Percentiles rank a stretch among this genome's conserved stretches.
Evolutionary conservation across 768 basidiomycete species (phyloP).

Genomic region (Tylopilus subfusipes): DNA sequence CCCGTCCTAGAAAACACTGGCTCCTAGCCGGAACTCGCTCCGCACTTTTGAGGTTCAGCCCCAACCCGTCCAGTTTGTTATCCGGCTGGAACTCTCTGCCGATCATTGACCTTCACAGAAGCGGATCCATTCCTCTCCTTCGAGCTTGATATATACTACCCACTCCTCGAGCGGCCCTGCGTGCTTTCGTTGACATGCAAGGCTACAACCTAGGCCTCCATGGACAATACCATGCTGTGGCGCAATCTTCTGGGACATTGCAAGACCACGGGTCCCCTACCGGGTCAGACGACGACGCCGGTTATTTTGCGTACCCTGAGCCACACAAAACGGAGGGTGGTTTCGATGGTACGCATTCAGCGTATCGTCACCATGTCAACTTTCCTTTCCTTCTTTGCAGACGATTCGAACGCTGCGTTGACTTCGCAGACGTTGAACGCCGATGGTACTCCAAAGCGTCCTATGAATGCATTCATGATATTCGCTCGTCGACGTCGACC

Average conservation of each 20-base stretch:
- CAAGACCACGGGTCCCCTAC: constrained; percentile 51
- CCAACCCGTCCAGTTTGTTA: constrained; percentile 28
- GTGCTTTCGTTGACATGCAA: constrained; percentile 27
- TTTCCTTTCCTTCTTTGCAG: constrained; percentile 23
- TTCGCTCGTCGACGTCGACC: constrained; percentile 80
- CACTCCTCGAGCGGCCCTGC: constrained; percentile 1
- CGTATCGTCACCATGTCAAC: constrained; percentile 8
- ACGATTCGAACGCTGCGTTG: constrained; percentile 45
- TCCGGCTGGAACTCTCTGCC: constrained; percentile 21
- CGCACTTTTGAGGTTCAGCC: constrained; percentile 16
- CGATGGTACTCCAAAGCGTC: constrained; percentile 84
- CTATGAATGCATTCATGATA: constrained; percentile 95
- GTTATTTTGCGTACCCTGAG: constrained; percentile 29
- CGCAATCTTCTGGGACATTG: constrained; percentile 29
- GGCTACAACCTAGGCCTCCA: constrained; percentile 20
- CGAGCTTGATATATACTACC: constrained; percentile 6
- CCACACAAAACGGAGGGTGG: constrained; percentile 43
- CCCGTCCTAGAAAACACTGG: constrained; percentile 25
- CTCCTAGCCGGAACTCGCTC: constrained; percentile 12
- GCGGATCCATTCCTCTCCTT: constrained; percentile 3
- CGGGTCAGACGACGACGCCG: constrained; percentile 53
- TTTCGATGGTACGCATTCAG: constrained; percentile 40
- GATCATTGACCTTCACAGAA: constrained; percentile 28
- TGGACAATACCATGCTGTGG: constrained; percentile 23
- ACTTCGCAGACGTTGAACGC: constrained; percentile 80